Base-by-base conservation (phyloP, 2,329 filamentous ascomycete genomes). In the Sclerotinia spermophila region DNA sequence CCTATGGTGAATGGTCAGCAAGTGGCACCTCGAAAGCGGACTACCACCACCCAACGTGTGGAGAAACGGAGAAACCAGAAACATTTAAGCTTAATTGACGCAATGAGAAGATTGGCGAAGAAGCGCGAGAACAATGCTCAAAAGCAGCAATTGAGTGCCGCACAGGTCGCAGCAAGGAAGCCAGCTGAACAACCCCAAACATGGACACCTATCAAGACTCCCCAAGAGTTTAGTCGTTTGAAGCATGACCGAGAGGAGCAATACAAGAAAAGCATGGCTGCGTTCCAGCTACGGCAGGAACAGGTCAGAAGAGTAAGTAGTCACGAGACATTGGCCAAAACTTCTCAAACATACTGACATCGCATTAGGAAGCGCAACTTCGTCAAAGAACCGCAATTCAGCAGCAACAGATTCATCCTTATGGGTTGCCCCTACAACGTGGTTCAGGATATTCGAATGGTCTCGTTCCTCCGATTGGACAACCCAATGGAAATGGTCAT, bases 41-140 rank as follows among this genome's bases (percentile, higher is more conserved):
- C 91, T 40, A 96, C 93, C 0, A 89, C 90, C 0, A 94, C 95
- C 4, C 83, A 96, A 44, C 87, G 93, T 67, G 95, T 99, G 8
- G 95, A 98, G 78, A 89, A 94, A 73, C 89, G 94, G 70, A 90
- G 93, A 74, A 93, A 93, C 74, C 92, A 94, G 73, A 93, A 94
- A 78, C 93, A 97, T 78, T 84, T 98, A 71, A 92, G 92, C 60
- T 86, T 98, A 77, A 90, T 99, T 75, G 95, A 98, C 81, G 92
- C 92, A 4, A 97, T 98, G 93, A 89, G 94, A 56, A 99, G 98
- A 80, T 81, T 97, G 62, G 94, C 94, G 0, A 96, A 97, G 84
- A 98, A 97, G 82, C 89, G 95, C 38, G 96, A 99, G 81, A 91
- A 92, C 17, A 86, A 88, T 38, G 83, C 89, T 40, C 93, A 96